Base-by-base conservation (phyloP, 2,329 filamentous ascomycete species). In the Sordariomycetes sp. region DNA sequence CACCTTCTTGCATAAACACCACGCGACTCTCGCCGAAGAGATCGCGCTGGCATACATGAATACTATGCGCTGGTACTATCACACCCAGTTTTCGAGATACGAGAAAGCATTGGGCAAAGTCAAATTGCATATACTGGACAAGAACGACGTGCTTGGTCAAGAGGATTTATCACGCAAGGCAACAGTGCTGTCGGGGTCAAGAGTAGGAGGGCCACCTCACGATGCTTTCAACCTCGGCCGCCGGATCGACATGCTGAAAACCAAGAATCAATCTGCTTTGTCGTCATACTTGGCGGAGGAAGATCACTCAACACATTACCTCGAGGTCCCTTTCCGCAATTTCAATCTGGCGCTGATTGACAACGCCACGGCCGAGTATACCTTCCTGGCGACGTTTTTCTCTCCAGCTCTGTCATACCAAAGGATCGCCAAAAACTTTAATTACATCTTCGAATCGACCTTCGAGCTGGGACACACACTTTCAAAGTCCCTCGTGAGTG, bases 41-140 rank as follows among this genome's bases (percentile, higher is more conserved):
- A 94, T 98, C 43, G 79, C 79, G 8, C 82, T 86, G 53, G 92
- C 93, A 4, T 98, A 98, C 50, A 81, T 93, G 63, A 94, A 95
- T 55, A 98, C 93, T 1, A 98, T 98, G 86, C 78, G 87, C 34
- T 98, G 92, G 92, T 98, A 98, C 52, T 96, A 96, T 53, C 63
- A 82, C 34, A 92, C 83, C 44, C 86, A 95, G 54, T 98, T 98
- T 52, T 79, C 75, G 4, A 79, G 90, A 21, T 98, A 98, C 55
- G 78, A 83, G 42, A 79, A 80, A 46, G 80, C 92, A 1, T 67
- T 98, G 6, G 80, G 82, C 36, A 93, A 86, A 55, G 70, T 98
- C 39, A 90, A 84, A 49, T 58, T 96, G 3, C 87, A 95, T 50
- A 58, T 70, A 5, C 68, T 94, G 38, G 90, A 95, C 50, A 87